phyloP scores from a whole-genome alignment of 1,284 basidiomycete genomes.

The Ustilago cynodontis region DNA sequence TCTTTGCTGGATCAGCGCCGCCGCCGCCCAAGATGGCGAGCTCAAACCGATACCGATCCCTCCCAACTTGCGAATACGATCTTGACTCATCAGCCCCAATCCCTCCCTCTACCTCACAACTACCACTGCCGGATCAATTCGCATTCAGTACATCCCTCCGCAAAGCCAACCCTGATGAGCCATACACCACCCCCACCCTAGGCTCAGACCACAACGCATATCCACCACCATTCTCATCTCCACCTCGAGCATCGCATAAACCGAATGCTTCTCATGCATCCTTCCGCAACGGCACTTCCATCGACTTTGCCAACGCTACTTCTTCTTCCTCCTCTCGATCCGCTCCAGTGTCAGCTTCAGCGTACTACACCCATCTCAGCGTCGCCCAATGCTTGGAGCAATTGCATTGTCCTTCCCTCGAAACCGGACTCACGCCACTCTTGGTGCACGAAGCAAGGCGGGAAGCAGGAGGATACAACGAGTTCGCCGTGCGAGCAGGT shows the following conservation, averaged over 20 bases:
- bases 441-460: conserved; percentile 43
- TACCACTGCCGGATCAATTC: conserved; percentile 39
- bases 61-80: conserved; percentile 39
- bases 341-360: conserved; percentile 33
- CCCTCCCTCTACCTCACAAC: conserved; percentile 19
- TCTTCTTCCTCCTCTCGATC: conserved; percentile 8
- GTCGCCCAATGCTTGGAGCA: conserved; percentile 43
- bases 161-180: conserved; percentile 43
- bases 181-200: conserved; percentile 7
- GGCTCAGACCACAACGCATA: conserved; percentile 9
- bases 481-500: conserved; percentile 87
- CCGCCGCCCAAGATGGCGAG: conserved; percentile 23
- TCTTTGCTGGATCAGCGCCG: background rate
- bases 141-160: conserved; percentile 59
- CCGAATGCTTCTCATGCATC: conserved; percentile 27
- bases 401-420: conserved; percentile 52
- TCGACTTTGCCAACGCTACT: conserved; percentile 17
- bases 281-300: conserved; percentile 5
- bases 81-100: conserved; percentile 14
- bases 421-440: conserved; percentile 41
- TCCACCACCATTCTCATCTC: conserved; percentile 29
- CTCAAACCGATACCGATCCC: conserved; percentile 30
- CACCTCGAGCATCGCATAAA: conserved; percentile 33
- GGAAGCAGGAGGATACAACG: conserved; percentile 74
- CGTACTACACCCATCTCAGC: conserved; percentile 48